Conservation (phyloP, 208 protist species). For the Histomonas meleagridis region DNA sequence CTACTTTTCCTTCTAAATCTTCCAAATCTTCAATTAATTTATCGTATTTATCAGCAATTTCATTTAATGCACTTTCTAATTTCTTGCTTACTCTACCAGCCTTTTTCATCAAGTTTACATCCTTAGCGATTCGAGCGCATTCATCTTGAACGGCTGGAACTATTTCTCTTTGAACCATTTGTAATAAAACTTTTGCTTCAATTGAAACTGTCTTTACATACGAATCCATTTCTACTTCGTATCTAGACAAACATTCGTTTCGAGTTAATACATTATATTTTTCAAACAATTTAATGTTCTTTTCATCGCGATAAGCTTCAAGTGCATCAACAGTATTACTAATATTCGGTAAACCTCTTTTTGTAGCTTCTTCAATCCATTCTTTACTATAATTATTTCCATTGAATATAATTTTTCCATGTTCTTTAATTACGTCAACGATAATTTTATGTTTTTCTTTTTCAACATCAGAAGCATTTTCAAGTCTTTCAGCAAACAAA, state of each 20-base stretch:
- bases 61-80: not conserved
- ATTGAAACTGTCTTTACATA: slow-evolving; percentile 4
- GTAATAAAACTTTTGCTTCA: not conserved
- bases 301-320: not conserved
- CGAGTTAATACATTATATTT: not conserved
- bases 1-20: not conserved
- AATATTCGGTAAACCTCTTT: not conserved
- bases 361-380: not conserved
- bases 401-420: slow-evolving; percentile 10
- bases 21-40: not conserved
- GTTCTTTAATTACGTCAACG: not conserved
- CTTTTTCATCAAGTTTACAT: not conserved
- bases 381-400: slow-evolving; percentile 19
- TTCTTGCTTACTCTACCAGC: not conserved
- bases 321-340: not conserved
- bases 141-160: not conserved
- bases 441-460: not conserved
- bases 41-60: not conserved
- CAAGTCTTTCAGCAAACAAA: slow-evolving; percentile 45
- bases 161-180: not conserved
- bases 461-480: not conserved
- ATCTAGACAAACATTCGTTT: not conserved
- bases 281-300: slow-evolving; percentile 27
- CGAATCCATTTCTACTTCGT: not conserved
- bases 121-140: not conserved